Evolutionary conservation across 176 grass and related monocot genomes (phyloP), one percentile per base, ranked within the genome.

Genomic region (Oryza brachyantha): DNA sequence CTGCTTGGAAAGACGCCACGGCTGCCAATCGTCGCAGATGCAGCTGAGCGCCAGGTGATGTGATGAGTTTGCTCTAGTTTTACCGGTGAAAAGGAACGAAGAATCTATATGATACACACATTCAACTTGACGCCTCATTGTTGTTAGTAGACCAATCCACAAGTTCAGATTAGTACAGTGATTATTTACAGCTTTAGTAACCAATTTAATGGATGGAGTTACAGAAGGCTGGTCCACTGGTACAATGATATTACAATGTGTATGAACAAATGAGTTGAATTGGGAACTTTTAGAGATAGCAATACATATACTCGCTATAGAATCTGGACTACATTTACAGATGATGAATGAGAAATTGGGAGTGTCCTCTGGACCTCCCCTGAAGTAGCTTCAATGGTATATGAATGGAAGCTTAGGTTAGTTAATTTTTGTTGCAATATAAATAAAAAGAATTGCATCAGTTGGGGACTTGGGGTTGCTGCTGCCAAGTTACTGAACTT

Each of bases 21-120:
- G 61, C 61, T 99, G 65, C 96, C 96, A 12, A 81, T 99, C 54
- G 92, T 95, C 7, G 90, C 92, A 2, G 96, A 99, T 61, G 96
- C 88, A 4, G 96, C 96, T 0, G 96, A 99, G 81, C 88, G 92
- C 66, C 96, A 99, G 90, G 92, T 99, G 77, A 88, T 95, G 96
- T 99, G 90, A 94, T 2, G 34, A 81, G 4, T 19, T 68, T 25
- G 19, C 32, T 80, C 41, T 19, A 13, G 28, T 63, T 68, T 42
- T 88, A 50, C 37, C 37, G 28, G 57, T 52, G 48, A 19, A 24
- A 46, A 68, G 50, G 72, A 26, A 54, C 50, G 76, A 66, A 13
- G 28, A 35, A 68, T n/a, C n/a, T n/a, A 74, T 75, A 28, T 79
- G 69, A 80, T 72, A 45, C n/a, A 25, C 28, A 45, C 17, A 3